Percentiles rank a stretch among this genome's conserved stretches.
Evolutionary conservation across 495 filamentous ascomycete genomes (phyloP).

Genomic region (Penicillium longicatenatum): DNA sequence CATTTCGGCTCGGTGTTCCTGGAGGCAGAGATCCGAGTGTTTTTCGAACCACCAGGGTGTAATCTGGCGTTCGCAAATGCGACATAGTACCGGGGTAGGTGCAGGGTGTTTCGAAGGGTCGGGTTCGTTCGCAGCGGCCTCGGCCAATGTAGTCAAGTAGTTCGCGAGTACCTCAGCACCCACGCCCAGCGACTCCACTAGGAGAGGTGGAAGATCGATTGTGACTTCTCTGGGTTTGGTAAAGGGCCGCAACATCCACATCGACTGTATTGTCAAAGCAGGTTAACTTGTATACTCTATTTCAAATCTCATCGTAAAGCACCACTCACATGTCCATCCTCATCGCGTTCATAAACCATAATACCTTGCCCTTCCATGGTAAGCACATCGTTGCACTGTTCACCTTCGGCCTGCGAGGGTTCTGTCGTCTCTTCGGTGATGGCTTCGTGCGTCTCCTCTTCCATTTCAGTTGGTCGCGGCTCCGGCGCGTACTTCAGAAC

Average conservation of each 20-base stretch:
- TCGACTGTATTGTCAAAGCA: slow-evolving; percentile 64
- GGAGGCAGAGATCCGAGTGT: slow-evolving; percentile 92
- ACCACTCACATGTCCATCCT: slow-evolving; percentile 81
- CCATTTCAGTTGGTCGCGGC: slow-evolving; percentile 23
- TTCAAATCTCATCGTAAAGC: not conserved
- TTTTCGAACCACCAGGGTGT: slow-evolving; percentile 99
- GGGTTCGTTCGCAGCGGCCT: slow-evolving; percentile 83
- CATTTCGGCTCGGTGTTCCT: slow-evolving; percentile 96
- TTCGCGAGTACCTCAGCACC: slow-evolving; percentile 93
- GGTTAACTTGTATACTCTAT: slow-evolving; percentile 19
- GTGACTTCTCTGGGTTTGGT: slow-evolving; percentile 86
- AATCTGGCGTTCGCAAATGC: slow-evolving; percentile 96
- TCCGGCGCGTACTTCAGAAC: slow-evolving; percentile 59
- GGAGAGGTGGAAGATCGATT: slow-evolving; percentile 86
- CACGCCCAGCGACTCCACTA: slow-evolving; percentile 91
- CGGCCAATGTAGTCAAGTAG: slow-evolving; percentile 86
- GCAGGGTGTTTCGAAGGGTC: slow-evolving; percentile 83
- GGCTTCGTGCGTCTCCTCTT: slow-evolving; percentile 13
- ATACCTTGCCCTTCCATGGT: slow-evolving; percentile 95
- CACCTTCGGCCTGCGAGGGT: slow-evolving; percentile 41
- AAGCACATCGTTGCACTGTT: slow-evolving; percentile 57
- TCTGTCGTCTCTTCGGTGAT: slow-evolving; percentile 30
- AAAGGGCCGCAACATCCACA: slow-evolving; percentile 99
- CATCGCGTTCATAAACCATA: slow-evolving; percentile 89
- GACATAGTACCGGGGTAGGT: slow-evolving; percentile 86